These are phyloP conservation scores for Suillus subluteus DNA, from an alignment of 768 basidiomycete genomes.

Conservation along the genomic window DNA sequence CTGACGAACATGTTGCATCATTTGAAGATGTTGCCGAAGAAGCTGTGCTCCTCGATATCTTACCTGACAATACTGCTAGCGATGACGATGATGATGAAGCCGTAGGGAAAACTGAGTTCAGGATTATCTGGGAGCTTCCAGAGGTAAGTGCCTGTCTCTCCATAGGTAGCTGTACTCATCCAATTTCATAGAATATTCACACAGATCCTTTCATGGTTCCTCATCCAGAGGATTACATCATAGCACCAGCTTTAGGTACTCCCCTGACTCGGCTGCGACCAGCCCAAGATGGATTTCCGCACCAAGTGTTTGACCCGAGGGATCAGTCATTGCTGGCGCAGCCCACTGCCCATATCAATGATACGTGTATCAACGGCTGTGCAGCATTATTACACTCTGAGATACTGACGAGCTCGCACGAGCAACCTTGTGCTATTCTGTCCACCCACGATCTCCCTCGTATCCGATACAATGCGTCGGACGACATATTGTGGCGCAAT, in stretches of 20 bases:
- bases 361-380: constrained; percentile 15
- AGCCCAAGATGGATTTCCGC: constrained; percentile 8
- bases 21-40: neutral
- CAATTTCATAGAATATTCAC: neutral
- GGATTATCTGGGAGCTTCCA: constrained; percentile 6
- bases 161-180: neutral
- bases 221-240: neutral
- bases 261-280: neutral
- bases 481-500: constrained; percentile 27
- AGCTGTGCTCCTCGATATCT: neutral
- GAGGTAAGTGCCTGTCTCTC: neutral
- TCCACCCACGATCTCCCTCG: constrained; percentile 9
- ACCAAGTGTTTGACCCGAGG: constrained; percentile 6
- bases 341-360: constrained; percentile 5
- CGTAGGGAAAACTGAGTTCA: neutral
- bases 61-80: neutral
- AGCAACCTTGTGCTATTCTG: neutral
- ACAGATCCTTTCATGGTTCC: neutral
- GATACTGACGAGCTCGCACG: neutral
- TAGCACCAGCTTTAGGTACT: too few species aligned
- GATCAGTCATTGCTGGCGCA: constrained; percentile 6
- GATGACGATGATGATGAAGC: constrained; percentile 5
- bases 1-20: neutral
- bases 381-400: constrained; percentile 8
- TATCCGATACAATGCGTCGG: constrained; percentile 1